Evolutionary conservation across 2,329 filamentous ascomycete genomes (phyloP), one percentile per base, ranked within the genome.

Genomic region (Epicoccum nigrum): DNA sequence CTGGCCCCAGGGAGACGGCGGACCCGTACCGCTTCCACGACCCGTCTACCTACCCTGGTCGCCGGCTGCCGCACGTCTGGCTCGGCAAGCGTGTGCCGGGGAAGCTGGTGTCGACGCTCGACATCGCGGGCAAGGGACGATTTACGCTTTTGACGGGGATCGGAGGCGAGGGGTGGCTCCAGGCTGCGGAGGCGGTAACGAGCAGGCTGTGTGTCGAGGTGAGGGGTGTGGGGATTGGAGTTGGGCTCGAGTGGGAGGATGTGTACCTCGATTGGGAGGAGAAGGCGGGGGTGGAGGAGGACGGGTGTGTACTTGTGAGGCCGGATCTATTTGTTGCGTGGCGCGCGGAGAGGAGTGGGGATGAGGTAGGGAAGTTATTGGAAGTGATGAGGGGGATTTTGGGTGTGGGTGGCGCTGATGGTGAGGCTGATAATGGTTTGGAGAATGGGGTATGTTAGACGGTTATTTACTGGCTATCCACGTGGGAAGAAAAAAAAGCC

Each of bases 11-110:
- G 6, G 61, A 64, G 20, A 43, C 66, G 1, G 58, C 72, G 19
- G 77, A 83, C 53, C 64, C 71, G 0, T 73, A 79, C 4, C 61
- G 77, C 11, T 62, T 78, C 31, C 72, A 81, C 55, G 67, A 74
- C 27, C 73, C 76, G 30, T 78, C 68, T 41, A 86, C 85, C 2
- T 84, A 80, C 58, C 85, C 85, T 0, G 86, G 85, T 7, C 75
- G 75, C 23, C 74, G 84, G 2, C 68, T 87, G 17, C 85, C 86
- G 4, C 85, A 88, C 66, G 84, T 76, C 0, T 87, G 85, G 85
- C 70, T 87, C 13, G 82, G 84, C 68, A 76, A 75, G 16, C 60
- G 73, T 6, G 59, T 75, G 9, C 79, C 83, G 0, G 69, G 70
- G 8, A 63, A 75, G 44, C 70, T 71, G 12, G 69, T 82, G 15